Conservation (phyloP, 306 rosid genomes). For the Glycine latifolia region DNA sequence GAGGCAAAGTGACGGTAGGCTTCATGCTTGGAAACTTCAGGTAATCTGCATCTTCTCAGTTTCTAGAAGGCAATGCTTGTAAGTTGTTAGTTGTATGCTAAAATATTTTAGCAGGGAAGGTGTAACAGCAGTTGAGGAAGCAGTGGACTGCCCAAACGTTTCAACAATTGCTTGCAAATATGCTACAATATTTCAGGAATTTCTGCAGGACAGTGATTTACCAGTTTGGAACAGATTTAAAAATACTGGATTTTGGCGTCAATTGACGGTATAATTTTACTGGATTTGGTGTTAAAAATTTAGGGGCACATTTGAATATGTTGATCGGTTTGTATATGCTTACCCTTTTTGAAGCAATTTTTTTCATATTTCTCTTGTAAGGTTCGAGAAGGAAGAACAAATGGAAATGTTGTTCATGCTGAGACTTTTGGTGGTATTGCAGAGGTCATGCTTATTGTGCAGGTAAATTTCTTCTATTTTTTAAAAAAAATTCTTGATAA, state of each 20-base stretch:
- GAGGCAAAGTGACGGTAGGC: slow-evolving; percentile 87
- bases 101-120: slow-evolving; percentile 81
- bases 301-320: slow-evolving; percentile 25
- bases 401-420: slow-evolving; percentile 55
- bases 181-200: slow-evolving; percentile 89
- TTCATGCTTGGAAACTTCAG: slow-evolving; percentile 97
- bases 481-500: neutral
- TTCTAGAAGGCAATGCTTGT: slow-evolving; percentile 41
- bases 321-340: neutral
- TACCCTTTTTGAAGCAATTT: slow-evolving; percentile 32
- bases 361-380: slow-evolving; percentile 40
- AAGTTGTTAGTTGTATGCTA: slow-evolving; percentile 44
- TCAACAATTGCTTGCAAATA: slow-evolving; percentile 75
- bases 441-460: slow-evolving; percentile 95
- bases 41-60: slow-evolving; percentile 54
- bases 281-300: slow-evolving; percentile 29
- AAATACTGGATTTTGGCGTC: slow-evolving; percentile 96
- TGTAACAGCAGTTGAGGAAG: slow-evolving; percentile 94
- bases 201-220: slow-evolving; percentile 74
- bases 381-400: slow-evolving; percentile 96
- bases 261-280: slow-evolving; percentile 71
- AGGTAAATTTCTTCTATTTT: slow-evolving; percentile 57
- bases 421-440: slow-evolving; percentile 63
- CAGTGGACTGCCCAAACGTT: slow-evolving; percentile 89
- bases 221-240: slow-evolving; percentile 96